Base-by-base conservation (phyloP, 306 rosid genomes). In the Crotalaria pallida region DNA sequence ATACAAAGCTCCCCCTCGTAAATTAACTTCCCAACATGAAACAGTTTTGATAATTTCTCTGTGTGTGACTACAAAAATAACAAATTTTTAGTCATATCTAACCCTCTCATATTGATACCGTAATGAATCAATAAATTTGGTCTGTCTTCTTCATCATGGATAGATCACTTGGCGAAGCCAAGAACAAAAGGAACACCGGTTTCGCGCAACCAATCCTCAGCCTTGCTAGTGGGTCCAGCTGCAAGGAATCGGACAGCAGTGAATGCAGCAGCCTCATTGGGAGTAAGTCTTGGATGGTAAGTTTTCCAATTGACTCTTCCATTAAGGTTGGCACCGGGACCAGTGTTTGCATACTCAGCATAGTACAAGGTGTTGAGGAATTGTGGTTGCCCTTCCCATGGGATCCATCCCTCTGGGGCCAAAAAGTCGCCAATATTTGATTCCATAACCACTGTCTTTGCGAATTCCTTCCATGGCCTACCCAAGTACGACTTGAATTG, bases 381-480 rank as follows among this genome's bases (percentile, higher is more conserved):
- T 5, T 6, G 1, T 58, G 41, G 22, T 11, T 11, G 0, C 86
- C 87, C 91, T 0, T 2, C 3, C 97, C 47, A 41, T 3, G 13
- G 15, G 55, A 66, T 1, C 86, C 85, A 1, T 10, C 84, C 1
- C 78, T 84, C 65, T 75, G 70, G 49, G 70, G 10, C 6, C 76
- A 79, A 43, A 7, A 79, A 73, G 66, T 81, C 91, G 0, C 41
- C 81, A n/a, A 86, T 3, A 0, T 74, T 73, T 10, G 80, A 40
- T 72, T 86, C 88, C 76, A 86, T 84, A 3, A 86, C 16, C 7
- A 82, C 76, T 0, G 87, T 84, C 17, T 72, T 86, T 0, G 96
- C 71, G 47, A 38, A 88, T 27, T 58, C 43, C 74, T 78, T 83
- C 96, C 95, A 90, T 18, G 95, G 95, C 38, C 96, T 68, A 0